Evolutionary conservation across 257 asterid species (phyloP).

Genomic region (Solanum tarapatanum): DNA sequence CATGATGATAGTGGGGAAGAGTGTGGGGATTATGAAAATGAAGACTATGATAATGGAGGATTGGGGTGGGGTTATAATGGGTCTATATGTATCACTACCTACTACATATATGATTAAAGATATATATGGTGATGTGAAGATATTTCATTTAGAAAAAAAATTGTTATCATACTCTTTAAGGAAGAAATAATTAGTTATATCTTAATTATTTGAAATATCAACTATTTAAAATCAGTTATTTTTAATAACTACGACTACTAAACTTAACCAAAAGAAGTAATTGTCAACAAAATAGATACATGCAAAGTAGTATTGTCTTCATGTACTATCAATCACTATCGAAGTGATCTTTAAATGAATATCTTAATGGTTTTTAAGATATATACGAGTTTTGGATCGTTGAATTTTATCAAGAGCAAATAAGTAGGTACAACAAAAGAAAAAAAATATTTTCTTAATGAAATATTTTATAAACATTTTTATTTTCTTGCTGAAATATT

Average conservation of each 20-base stretch:
- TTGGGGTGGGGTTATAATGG: background rate
- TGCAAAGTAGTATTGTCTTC: background rate
- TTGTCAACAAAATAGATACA: background rate
- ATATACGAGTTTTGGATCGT: background rate
- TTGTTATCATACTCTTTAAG: background rate
- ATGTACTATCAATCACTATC: background rate
- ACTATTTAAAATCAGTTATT: background rate
- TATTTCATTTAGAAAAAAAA: no score
- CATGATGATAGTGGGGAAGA: background rate
- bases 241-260: background rate
- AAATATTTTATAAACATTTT: no score
- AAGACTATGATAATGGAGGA: background rate
- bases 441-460: background rate
- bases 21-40: background rate
- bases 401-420: background rate
- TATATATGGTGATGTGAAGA: no score
- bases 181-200: background rate
- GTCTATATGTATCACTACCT: no score
- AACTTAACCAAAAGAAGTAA: background rate
- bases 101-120: background rate
- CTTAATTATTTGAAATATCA: background rate
- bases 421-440: background rate
- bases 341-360: background rate
- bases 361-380: background rate
- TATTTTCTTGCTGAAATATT: background rate